Base-by-base conservation (phyloP, 345 rosid genomes). In the Dipteronia dyeriana region DNA sequence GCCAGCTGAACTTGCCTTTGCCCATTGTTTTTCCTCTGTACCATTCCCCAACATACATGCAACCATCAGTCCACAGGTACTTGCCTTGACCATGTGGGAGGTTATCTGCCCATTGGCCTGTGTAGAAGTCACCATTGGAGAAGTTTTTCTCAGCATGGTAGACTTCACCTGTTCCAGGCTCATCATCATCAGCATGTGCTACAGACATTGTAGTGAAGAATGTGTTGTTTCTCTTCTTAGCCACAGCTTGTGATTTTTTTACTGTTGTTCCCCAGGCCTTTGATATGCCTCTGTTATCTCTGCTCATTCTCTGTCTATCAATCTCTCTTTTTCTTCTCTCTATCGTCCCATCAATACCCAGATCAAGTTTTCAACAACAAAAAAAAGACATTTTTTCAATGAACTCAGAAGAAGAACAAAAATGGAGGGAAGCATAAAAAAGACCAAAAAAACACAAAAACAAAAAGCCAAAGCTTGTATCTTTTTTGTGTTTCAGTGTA, bases 21-120 rank as follows among this genome's bases (percentile, higher is more conserved):
- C 99, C 98, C 86, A 79, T 87, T 20, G 85, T 88, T 71, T 88
- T 91, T 4, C 99, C 98, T 59, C 80, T 62, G 57, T 49, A 72
- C 99, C 99, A 96, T 53, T 94, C 97, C 25, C 99, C 99, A 4
- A 91, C 86, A 68, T 96, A 96, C 95, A 92, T 90, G 76, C 97
- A 96, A 31, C 98, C 97, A 75, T 96, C 99, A 26, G 89, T 87
- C 99, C 99, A 96, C 0, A 92, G 85, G 74, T 87, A 92, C 79
- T 94, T 92, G 19, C 99, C 98, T 4, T 88, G 85, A 12, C 98
- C 97, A 73, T 94, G 92, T 2, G 99, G 98, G 68, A 86, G 85
- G 64, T 78, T 72, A 19, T 87, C 97, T 54, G 81, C 66, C 95
- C 97, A 94, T 65, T 85, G 87, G 25, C 98, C 99, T 2, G 94